Conservation (phyloP, 257 asterid genomes). For the Echium plantagineum region DNA sequence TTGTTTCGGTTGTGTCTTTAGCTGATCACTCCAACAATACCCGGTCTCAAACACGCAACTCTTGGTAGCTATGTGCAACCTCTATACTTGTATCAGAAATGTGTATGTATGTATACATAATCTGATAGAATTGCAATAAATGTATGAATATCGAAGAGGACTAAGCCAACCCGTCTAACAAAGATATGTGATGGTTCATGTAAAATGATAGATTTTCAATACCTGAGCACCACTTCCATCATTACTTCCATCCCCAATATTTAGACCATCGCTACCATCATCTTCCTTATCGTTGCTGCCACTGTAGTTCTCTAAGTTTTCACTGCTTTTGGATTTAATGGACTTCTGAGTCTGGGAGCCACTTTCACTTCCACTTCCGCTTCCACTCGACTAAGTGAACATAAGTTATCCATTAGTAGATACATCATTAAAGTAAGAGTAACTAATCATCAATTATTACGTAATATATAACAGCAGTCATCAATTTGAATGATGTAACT, state of each 20-base stretch:
- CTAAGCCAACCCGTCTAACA: neutral
- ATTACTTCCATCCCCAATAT: slow-evolving; percentile 50
- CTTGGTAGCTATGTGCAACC: no score
- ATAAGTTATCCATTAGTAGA: slow-evolving; percentile 14
- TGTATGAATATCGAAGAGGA: neutral
- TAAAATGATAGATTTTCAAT: neutral
- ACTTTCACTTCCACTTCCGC: slow-evolving; percentile 94
- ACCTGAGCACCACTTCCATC: slow-evolving; percentile 79
- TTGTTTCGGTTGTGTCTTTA: no score
- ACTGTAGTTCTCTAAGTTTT: slow-evolving; percentile 31
- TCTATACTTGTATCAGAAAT: no score
- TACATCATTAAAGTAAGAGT: neutral
- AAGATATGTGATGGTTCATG: neutral
- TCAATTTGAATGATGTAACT: no score
- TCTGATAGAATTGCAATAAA: neutral
- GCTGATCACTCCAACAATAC: no score
- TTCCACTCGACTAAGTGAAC: slow-evolving; percentile 74
- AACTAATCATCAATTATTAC: neutral
- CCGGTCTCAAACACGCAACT: no score
- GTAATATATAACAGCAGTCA: neutral
- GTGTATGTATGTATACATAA: no score
- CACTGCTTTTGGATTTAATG: slow-evolving; percentile 42
- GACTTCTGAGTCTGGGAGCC: slow-evolving; percentile 67
- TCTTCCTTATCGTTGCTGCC: slow-evolving; percentile 48
- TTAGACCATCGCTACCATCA: slow-evolving; percentile 37